Conservation (phyloP, 2,329 filamentous ascomycete species). For the Alternaria brassicicola region DNA sequence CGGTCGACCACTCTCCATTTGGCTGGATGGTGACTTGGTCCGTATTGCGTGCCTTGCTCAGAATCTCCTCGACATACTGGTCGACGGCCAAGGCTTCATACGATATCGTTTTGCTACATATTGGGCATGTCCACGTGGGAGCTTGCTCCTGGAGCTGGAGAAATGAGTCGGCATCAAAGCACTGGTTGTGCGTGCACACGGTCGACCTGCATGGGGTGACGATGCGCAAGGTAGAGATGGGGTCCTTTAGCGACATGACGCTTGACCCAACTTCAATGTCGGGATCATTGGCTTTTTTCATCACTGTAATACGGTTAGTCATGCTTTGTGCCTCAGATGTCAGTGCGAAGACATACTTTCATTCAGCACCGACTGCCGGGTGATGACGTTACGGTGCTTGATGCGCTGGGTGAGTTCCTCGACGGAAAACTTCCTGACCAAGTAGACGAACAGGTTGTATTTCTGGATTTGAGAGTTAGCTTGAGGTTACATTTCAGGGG, state of each 20-base stretch:
- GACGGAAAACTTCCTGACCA: slow-evolving; percentile 76
- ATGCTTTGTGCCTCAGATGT: not conserved
- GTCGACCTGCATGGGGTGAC: slow-evolving; percentile 78
- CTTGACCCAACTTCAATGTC: slow-evolving; percentile 90
- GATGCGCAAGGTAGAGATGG: slow-evolving; percentile 84
- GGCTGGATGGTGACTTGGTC: slow-evolving; percentile 93
- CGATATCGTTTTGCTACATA: slow-evolving; percentile 82
- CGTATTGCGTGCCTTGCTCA: slow-evolving; percentile 72
- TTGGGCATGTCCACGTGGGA: slow-evolving; percentile 94
- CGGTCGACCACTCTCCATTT: slow-evolving; percentile 74
- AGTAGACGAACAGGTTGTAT: slow-evolving; percentile 67
- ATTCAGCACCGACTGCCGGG: slow-evolving; percentile 78
- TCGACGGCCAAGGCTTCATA: slow-evolving; percentile 87
- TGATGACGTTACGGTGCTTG: slow-evolving; percentile 71
- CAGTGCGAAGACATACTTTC: slow-evolving; percentile 65
- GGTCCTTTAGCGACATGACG: slow-evolving; percentile 90
- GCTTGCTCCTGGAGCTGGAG: slow-evolving; percentile 94
- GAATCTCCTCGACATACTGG: slow-evolving; percentile 89
- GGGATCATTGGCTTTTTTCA: slow-evolving; percentile 78
- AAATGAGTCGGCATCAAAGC: slow-evolving; percentile 92
- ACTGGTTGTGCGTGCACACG: slow-evolving; percentile 86
- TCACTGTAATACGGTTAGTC: slow-evolving; percentile 61
- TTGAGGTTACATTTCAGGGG: not conserved
- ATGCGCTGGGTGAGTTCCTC: slow-evolving; percentile 73
- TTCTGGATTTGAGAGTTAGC: slow-evolving; percentile 41